Evolutionary conservation across 257 asterid genomes (phyloP), one percentile per base, ranked within the genome.

Genomic region (Primulina eburnea): DNA sequence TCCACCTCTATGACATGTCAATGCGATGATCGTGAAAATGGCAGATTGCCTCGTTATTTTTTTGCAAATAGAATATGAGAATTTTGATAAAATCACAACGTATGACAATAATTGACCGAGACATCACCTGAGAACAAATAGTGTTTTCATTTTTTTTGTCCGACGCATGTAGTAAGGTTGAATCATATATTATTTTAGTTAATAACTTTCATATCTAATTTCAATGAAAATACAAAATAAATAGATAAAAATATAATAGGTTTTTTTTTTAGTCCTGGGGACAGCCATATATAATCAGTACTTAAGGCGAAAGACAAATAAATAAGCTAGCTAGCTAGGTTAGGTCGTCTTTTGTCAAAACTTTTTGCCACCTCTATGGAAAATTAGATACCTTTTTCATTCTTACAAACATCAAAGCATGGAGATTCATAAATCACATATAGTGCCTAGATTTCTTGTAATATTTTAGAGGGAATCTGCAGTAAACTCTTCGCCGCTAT

Each of bases 361-460:
- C 63, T 60, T 67, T 47, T 69, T 32, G 62, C 70, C 78, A 75
- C 66, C 66, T 62, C 72, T 73, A 47, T 53, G 26, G 59, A 8
- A 58, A 40, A 61, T 60, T 57, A 11, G 32, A 12, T 66, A 50
- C 37, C 32, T 14, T 65, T 52, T 35, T 29, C 33, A 37, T 37
- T 62, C 56, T 60, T 35, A 35, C 57, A 66, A 70, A 32, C 73
- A 74, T 65, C 47, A 63, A 73, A 71, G 81, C 24, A 72, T 78
- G 80, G 77, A 60, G 68, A 69, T 32, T 33, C 20, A 34, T 56
- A 33, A 53, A 73, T 4, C 70, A 43, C 55, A 43, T 2, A 12
- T 43, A 14, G 55, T 68, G 67, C 82, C 85, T 78, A 84, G 76
- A 80, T 50, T 66, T 80, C 70, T 67, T 82, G 29, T 52, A 17